A percentile compares a stretch with the other conserved stretches of the same genome.
Conservation (phyloP, 2,329 filamentous ascomycete species). For the Monilinia fructigena region DNA sequence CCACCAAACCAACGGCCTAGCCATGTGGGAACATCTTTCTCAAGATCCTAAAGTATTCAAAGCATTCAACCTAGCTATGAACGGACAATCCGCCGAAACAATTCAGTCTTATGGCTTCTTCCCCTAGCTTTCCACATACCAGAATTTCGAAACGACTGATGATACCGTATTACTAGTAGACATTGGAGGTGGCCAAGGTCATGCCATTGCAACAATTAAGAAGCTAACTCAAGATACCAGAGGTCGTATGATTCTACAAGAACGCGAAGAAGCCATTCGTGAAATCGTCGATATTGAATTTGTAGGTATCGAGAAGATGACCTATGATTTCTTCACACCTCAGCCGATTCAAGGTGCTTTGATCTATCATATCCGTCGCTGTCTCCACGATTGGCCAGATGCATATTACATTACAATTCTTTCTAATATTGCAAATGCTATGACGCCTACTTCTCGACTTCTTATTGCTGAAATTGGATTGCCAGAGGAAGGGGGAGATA, state of each 20-base stretch:
- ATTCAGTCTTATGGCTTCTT: neutral
- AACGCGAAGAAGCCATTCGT: neutral
- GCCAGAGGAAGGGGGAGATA: neutral
- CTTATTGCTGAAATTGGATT: neutral
- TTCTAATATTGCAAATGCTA: neutral
- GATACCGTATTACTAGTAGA: neutral
- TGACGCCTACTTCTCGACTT: neutral
- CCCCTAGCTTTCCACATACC: neutral
- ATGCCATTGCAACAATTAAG: neutral
- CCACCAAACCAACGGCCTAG: no score
- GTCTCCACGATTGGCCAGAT: neutral
- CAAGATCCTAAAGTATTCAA: no score
- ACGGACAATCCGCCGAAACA: neutral
- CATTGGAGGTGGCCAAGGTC: neutral
- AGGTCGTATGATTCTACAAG: neutral
- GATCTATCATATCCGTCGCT: neutral
- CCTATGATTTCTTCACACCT: neutral
- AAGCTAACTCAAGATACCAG: neutral
- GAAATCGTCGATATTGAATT: neutral
- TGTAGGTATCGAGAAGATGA: neutral
- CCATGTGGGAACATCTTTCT: no score
- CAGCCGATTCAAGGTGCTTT: neutral
- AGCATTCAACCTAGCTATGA: no score
- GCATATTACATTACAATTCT: neutral
- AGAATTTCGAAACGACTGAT: neutral